Evolutionary conservation across 441 rosid genomes (phyloP).

Genomic region (Erysimum pusillum): DNA sequence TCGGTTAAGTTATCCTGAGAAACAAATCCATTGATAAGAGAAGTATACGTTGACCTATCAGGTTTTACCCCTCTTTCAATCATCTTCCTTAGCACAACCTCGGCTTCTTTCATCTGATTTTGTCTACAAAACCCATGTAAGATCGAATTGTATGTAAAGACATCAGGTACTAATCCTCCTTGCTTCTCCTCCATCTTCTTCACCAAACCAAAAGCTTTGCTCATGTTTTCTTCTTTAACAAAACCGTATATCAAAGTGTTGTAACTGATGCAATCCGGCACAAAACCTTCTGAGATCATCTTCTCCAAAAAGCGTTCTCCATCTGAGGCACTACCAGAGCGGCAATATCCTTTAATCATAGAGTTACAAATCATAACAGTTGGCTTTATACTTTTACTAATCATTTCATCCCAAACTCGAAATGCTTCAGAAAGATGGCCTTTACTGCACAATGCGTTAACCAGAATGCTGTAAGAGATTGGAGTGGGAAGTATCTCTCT

Average conservation of each 20-base stretch:
- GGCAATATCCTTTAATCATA: slow-evolving; percentile 77
- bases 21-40: slow-evolving; percentile 84
- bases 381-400: slow-evolving; percentile 63
- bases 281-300: slow-evolving; percentile 68
- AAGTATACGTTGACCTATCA: slow-evolving; percentile 72
- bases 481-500: slow-evolving; percentile 62
- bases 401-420: slow-evolving; percentile 84
- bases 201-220: slow-evolving; percentile 63
- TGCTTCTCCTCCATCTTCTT: slow-evolving; percentile 68
- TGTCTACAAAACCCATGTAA: slow-evolving; percentile 77
- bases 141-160: slow-evolving; percentile 69
- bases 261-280: slow-evolving; percentile 74
- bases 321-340: slow-evolving; percentile 65
- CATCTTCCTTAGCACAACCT: slow-evolving; percentile 67
- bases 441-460: slow-evolving; percentile 71
- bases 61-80: slow-evolving; percentile 69
- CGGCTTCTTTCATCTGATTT: slow-evolving; percentile 85
- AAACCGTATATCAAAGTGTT: slow-evolving; percentile 79
- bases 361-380: slow-evolving; percentile 73
- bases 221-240: slow-evolving; percentile 75
- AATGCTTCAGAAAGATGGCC: slow-evolving; percentile 69
- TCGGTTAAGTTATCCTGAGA: slow-evolving; percentile 75
- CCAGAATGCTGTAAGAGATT: slow-evolving; percentile 71
- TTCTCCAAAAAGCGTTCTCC: slow-evolving; percentile 66
- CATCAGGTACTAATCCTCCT: slow-evolving; percentile 62